Evolutionary conservation across 768 basidiomycete genomes (phyloP), one percentile per base, ranked within the genome.

Genomic region (Suillus plorans): DNA sequence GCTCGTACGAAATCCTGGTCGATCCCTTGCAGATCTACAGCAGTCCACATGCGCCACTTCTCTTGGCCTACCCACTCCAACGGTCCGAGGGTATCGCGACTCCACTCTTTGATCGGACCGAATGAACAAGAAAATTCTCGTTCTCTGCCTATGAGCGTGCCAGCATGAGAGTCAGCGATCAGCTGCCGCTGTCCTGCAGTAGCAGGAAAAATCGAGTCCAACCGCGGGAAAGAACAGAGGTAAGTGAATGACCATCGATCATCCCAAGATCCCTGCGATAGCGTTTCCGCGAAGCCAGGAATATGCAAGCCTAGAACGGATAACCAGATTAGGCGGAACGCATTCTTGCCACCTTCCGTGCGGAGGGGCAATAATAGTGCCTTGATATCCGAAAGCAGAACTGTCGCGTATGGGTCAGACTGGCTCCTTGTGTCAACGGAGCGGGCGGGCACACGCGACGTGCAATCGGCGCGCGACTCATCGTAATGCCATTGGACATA

Each of bases 331-430:
- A 87, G 71, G 5, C 92, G 86, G 67, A 94, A 86, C 8, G 81
- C 79, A 47, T 83, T 69, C 76, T 85, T 86, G 0, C 85, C 84
- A 34, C 70, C 73, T 14, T 69, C 65, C 20, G 82, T 80, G 16
- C 73, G 76, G 53, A 90, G 61, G 9, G 76, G 64, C 53, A 92
- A 74, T 16, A 94, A 74, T 37, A 87, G 74, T 4, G 84, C 74
- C 25, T 85, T 84, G 66, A 95, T 82, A 70, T 95, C 93, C 41
- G 84, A 81, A 73, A 95, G 90, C 18, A 95, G 76, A 39, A 94
- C 82, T 4, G 83, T 86, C 3, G 86, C 79, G 70, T 91, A 92
- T 7, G 92, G 93, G 72, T 95, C 93, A 20, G 77, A 72, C 31
- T 82, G 79, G 22, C 78, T 78, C 22, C 77, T 78, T 5, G 83